phyloP scores from a whole-genome alignment of 768 basidiomycete species.

The Pleurotus pulmonarius region DNA sequence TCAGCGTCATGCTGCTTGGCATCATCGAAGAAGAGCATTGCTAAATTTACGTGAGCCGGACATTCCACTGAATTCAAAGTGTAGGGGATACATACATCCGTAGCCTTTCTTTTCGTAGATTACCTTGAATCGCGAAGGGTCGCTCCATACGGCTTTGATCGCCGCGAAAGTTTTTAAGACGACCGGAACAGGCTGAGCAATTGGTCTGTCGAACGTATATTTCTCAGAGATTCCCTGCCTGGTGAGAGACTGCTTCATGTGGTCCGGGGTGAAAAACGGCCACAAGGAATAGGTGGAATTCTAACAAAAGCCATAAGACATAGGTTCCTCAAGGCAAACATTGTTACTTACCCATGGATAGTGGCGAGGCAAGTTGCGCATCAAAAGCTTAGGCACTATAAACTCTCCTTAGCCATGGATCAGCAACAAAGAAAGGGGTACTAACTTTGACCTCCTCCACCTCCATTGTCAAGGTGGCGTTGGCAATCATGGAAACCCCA shows the following conservation, averaged over 20 bases:
- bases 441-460: conserved; percentile 31
- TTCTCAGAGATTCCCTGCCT: conserved; percentile 21
- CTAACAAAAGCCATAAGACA: conserved; percentile 42
- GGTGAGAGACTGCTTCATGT: conserved; percentile 28
- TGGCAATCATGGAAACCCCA: conserved; percentile 52
- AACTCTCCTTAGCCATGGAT: neutral
- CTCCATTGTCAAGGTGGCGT: conserved; percentile 37
- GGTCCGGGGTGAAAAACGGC: conserved; percentile 60
- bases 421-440: neutral
- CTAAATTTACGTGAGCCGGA: neutral
- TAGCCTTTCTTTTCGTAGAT: conserved; percentile 24
- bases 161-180: conserved; percentile 27
- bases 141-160: conserved; percentile 27
- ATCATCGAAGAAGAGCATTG: conserved; percentile 11
- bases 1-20: conserved; percentile 14
- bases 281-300: conserved; percentile 57
- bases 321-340: neutral
- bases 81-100: conserved; percentile 25
- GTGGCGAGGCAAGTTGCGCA: conserved; percentile 39
- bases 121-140: conserved; percentile 24
- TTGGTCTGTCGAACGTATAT: conserved; percentile 27
- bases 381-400: conserved; percentile 40
- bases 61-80: conserved; percentile 16
- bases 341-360: conserved; percentile 28
- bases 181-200: conserved; percentile 17